Evolutionary conservation across 1,284 basidiomycete species (phyloP), one percentile per base, ranked within the genome.

Genomic region (Microstroma glucosiphilum): DNA sequence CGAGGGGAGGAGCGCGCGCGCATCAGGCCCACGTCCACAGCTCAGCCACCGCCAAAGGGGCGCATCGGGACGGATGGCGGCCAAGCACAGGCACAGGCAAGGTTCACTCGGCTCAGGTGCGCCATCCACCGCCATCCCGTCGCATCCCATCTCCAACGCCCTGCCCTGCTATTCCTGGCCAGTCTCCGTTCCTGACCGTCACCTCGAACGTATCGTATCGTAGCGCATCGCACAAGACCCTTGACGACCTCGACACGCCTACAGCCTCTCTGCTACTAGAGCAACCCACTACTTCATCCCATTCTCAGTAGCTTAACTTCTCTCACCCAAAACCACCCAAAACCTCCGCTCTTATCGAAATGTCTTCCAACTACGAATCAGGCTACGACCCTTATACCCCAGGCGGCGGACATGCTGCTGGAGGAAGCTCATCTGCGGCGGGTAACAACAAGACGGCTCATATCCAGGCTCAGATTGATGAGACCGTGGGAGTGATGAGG

Each of bases 401-500:
- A 23, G 51, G 51, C 51, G 19, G 21, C 7, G 51, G 51, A 19
- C 51, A 13, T 17, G 21, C 21, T 13, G 51, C 51, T 6, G 51
- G 51, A 2, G 46, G 46, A n/a, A 23, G n/a, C 46, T 48, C 43
- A n/a, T 48, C 43, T 3, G 17, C 15, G 12, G 43, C 17, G 6
- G 51, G 51, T 7, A 54, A 54, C 51, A 54, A 54, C 51, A 54
- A 54, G 51, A 54, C 51, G 6, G 51, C 51, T 6, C 51, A 54
- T 21, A 54, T 54, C 25, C 51, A 54, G 25, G 51, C 51, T 2
- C 51, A 54, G 25, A 54, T 54, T 21, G 51, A 54, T 26, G 54
- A 60, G 43, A 60, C 75, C 42, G 74, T 79, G 65, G 90, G 89
- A 57, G 92, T 96, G 76, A 97, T 97, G 94, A 86, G 91, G 77